Conservation (phyloP, 169 alveolate genomes). For the Plasmodium vivax region DNA sequence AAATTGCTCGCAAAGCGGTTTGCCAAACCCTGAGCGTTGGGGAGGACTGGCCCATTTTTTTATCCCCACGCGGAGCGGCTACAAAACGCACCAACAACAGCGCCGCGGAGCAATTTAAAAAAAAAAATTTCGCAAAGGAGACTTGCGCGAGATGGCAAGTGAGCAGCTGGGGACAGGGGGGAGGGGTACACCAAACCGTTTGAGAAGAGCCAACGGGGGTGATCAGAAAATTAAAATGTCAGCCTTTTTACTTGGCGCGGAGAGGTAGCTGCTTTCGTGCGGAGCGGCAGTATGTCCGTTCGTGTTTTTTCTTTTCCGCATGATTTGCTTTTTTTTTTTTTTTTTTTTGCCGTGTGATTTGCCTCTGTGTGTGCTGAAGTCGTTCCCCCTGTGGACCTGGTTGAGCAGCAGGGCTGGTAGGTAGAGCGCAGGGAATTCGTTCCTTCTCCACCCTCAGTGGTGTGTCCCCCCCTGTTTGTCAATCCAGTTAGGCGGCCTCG, state of each 20-base stretch:
- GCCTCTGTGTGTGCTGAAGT: neutral
- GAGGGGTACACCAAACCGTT: neutral
- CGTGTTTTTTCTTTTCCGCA: too few species aligned
- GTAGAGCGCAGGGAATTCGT: neutral
- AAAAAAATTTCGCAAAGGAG: neutral
- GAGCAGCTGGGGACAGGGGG: neutral
- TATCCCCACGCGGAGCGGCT: neutral
- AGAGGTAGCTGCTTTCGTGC: neutral
- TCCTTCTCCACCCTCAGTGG: neutral
- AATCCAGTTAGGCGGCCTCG: neutral
- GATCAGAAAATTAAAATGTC: neutral
- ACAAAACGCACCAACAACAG: neutral
- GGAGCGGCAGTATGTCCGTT: neutral
- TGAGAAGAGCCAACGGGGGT: neutral
- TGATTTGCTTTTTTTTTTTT: neutral
- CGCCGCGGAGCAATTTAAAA: neutral
- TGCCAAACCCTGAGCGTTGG: neutral
- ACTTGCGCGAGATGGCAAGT: neutral
- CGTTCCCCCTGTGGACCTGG: neutral
- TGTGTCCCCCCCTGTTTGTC: neutral
- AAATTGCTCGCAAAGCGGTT: neutral
- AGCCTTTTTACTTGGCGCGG: neutral
- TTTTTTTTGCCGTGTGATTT: neutral
- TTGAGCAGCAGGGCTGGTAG: neutral
- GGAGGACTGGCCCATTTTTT: neutral